phyloP scores from a whole-genome alignment of 306 rosid genomes.

The Corylus heterophylla region DNA sequence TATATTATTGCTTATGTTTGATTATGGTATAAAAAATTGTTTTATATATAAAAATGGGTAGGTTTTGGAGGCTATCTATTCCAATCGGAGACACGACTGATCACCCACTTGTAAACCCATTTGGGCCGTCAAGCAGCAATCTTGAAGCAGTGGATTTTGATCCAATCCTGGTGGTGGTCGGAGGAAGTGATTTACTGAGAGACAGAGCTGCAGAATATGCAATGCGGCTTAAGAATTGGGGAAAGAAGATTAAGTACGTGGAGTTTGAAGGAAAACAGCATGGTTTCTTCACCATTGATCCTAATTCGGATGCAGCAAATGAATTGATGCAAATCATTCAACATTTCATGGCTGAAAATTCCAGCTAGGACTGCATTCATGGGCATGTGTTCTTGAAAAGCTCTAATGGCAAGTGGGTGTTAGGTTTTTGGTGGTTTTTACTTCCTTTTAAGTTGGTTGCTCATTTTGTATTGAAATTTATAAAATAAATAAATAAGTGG shows the following conservation, averaged over 20 bases:
- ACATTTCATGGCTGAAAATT: constrained; percentile 49
- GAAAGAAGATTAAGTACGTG: constrained; percentile 57
- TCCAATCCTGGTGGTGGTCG: constrained; percentile 68
- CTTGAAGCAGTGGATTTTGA: constrained; percentile 55
- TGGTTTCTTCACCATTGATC: constrained; percentile 79
- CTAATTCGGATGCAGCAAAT: constrained; percentile 52
- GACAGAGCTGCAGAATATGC: constrained; percentile 69
- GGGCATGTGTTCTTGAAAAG: not conserved
- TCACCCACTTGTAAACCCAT: constrained; percentile 78
- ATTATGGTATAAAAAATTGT: not conserved
- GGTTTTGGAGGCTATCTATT: constrained; percentile 84
- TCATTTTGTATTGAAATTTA: not conserved
- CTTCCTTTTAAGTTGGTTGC: not conserved
- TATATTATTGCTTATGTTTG: too few species aligned
- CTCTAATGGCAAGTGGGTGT: not conserved
- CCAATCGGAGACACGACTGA: constrained; percentile 65
- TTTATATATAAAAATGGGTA: constrained; percentile 12
- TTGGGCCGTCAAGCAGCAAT: constrained; percentile 52
- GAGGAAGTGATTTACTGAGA: constrained; percentile 64
- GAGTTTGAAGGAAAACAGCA: constrained; percentile 82
- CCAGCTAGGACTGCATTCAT: constrained; percentile 6
- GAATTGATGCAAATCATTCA: constrained; percentile 56
- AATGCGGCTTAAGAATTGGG: constrained; percentile 54
- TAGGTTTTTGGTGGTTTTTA: not conserved
- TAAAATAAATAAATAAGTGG: too few species aligned